Base-by-base conservation (phyloP, 345 rosid species). In the Sisymbrium irio region DNA sequence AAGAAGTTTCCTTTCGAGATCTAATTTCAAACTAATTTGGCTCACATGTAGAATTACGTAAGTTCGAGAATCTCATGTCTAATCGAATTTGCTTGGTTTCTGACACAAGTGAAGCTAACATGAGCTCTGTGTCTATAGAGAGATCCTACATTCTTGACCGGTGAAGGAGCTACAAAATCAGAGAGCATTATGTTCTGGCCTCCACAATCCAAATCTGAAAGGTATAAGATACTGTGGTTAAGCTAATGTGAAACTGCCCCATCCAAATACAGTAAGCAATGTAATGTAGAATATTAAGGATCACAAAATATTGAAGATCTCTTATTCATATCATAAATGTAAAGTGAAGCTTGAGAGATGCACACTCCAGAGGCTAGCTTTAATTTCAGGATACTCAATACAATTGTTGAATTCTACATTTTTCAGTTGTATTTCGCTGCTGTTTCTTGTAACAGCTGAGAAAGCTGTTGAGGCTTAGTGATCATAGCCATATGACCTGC, bases 401-500 rank as follows among this genome's bases (percentile, higher is more conserved):
- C 28, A 28, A 5, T 4, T 47, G 44, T 4, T 50, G 17, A 20
- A 7, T 42, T 36, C 45, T 35, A 69, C 49, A 64, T 40, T 66
- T 11, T 51, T 77, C 54, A 71, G 25, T 65, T 58, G 32, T 56
- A 77, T 20, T 0, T 65, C 0, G 7, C 76, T 25, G 77, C 62
- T n/a, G 64, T 49, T 40, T 65, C 63, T 7, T 71, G 67, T 32
- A 77, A 22, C 67, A 77, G 67, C 28, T 58, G 41, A 42, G 80
- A 77, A 39, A 77, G 80, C 14, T 83, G 78, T 11, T 28, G 35
- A 9, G 88, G 85, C 59, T 73, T 81, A 7, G 86, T 82, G 36
- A 80, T 28, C 82, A 86, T 83, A 59, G 71, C 78, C 90, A 83
- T 84, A 65, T 84, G 90, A 74, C 82, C 85, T 10, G 85, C 79